These are phyloP conservation scores for Fusarium clavum DNA, from an alignment of 2,329 filamentous ascomycete species.

Conservation along the genomic window DNA sequence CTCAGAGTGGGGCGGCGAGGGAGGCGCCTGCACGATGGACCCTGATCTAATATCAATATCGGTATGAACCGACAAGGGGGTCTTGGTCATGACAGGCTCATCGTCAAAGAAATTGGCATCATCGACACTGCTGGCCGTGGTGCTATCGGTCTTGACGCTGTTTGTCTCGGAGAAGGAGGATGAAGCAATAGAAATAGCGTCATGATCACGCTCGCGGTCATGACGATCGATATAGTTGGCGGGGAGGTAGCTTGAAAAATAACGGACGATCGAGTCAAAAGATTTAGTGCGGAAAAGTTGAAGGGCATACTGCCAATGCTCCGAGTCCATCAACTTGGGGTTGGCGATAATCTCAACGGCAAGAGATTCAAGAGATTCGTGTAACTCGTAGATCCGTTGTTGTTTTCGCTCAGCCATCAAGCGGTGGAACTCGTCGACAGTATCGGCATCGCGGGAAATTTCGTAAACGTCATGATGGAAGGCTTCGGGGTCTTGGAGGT, in stretches of 20 bases:
- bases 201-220: constrained; percentile 50
- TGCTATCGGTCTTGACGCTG: constrained; percentile 53
- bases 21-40: constrained; percentile 43
- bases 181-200: constrained; percentile 47
- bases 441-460: constrained; percentile 63
- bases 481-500: constrained; percentile 69
- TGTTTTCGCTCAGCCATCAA: constrained; percentile 65
- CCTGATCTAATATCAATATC: constrained; percentile 41
- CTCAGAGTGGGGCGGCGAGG: constrained; percentile 62
- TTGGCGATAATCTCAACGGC: constrained; percentile 72
- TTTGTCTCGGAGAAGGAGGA: constrained; percentile 56
- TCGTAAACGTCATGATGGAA: constrained; percentile 72
- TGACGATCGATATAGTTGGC: constrained; percentile 60
- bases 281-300: constrained; percentile 70
- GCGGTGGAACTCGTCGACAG: constrained; percentile 65
- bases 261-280: constrained; percentile 69
- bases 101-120: constrained; percentile 59
- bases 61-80: constrained; percentile 53
- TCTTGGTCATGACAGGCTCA: constrained; percentile 58
- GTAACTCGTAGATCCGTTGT: constrained; percentile 66
- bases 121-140: constrained; percentile 55
- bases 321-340: constrained; percentile 67
- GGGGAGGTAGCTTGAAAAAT: constrained; percentile 69
- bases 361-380: constrained; percentile 66
- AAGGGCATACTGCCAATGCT: constrained; percentile 69